Percentiles rank a stretch among this genome's conserved stretches.
phyloP scores from a whole-genome alignment of 495 filamentous ascomycete species.

The Gamarada debralockiae region DNA sequence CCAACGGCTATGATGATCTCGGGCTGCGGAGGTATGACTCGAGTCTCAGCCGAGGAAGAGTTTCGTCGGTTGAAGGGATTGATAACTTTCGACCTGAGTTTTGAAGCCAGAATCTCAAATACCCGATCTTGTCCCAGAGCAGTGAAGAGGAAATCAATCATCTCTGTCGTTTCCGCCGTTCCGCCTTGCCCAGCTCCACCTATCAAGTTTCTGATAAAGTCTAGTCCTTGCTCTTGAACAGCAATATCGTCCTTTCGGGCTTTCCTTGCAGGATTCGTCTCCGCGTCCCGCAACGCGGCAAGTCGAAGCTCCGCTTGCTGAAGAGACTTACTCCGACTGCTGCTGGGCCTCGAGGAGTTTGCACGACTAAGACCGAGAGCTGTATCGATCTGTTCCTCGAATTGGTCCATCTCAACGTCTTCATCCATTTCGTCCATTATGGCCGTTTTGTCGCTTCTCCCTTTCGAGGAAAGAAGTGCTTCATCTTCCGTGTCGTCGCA shows the following conservation, averaged over 20 bases:
- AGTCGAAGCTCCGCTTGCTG: slow-evolving; percentile 47
- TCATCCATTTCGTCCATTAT: slow-evolving; percentile 56
- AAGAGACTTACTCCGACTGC: slow-evolving; percentile 40
- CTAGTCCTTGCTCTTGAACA: slow-evolving; percentile 86
- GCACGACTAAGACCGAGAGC: slow-evolving; percentile 30
- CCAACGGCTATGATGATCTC: slow-evolving; percentile 74
- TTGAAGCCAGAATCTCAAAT: slow-evolving; percentile 71
- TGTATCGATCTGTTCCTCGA: slow-evolving; percentile 33
- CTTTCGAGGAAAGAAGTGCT: slow-evolving; percentile 31
- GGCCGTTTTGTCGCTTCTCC: slow-evolving; percentile 29
- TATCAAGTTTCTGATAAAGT: slow-evolving; percentile 86
- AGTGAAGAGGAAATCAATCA: slow-evolving; percentile 80
- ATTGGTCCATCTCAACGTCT: slow-evolving; percentile 54
- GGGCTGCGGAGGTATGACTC: slow-evolving; percentile 51
- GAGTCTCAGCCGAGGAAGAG: slow-evolving; percentile 26
- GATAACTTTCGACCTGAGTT: slow-evolving; percentile 56
- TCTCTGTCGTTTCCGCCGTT: slow-evolving; percentile 70
- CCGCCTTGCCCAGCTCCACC: slow-evolving; percentile 56
- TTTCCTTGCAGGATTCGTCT: slow-evolving; percentile 51
- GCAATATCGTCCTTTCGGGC: slow-evolving; percentile 73
- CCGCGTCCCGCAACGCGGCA: slow-evolving; percentile 47
- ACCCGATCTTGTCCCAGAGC: slow-evolving; percentile 70
- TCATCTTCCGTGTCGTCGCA: slow-evolving; percentile 52
- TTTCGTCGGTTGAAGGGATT: slow-evolving; percentile 37
- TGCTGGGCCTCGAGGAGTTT: slow-evolving; percentile 14